Percentiles rank a stretch among this genome's conserved stretches.
Evolutionary conservation across 2,329 filamentous ascomycete genomes (phyloP).

Genomic region (Pyrenochaeta sp.): DNA sequence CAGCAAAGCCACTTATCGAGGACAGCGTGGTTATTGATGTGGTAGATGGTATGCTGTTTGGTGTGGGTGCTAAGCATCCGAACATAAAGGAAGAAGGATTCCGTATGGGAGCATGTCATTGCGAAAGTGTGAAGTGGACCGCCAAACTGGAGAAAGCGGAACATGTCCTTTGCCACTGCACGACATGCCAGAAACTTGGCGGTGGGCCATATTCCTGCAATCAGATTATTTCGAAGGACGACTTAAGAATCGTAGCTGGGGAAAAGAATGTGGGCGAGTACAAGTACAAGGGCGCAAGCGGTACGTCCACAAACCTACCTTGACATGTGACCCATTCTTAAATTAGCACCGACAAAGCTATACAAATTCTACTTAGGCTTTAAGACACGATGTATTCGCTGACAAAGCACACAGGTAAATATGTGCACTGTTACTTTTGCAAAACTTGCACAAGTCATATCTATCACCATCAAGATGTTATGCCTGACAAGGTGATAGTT

Average conservation of each 20-base stretch:
- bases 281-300: slow-evolving; percentile 43
- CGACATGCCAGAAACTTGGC: slow-evolving; percentile 47
- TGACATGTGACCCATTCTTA: background rate
- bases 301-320: slow-evolving; percentile 12
- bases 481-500: slow-evolving; percentile 52
- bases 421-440: slow-evolving; percentile 51
- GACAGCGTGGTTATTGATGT: slow-evolving; percentile 47
- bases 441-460: slow-evolving; percentile 50
- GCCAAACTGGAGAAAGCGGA: slow-evolving; percentile 35
- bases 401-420: slow-evolving; percentile 22
- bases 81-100: slow-evolving; percentile 7
- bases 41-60: slow-evolving; percentile 44
- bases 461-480: slow-evolving; percentile 52
- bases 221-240: slow-evolving; percentile 42
- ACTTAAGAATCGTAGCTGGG: slow-evolving; percentile 36
- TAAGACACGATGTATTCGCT: background rate
- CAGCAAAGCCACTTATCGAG: slow-evolving; percentile 41
- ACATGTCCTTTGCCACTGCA: slow-evolving; percentile 49
- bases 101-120: slow-evolving; percentile 44
- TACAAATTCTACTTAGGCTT: background rate
- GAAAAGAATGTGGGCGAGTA: slow-evolving; percentile 36
- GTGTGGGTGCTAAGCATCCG: slow-evolving; percentile 30
- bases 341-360: background rate
- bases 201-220: slow-evolving; percentile 49
- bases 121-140: slow-evolving; percentile 34